These are phyloP conservation scores for Rhizopus sp. DNA, from an alignment of 371 early-diverging fungal species.

Conservation along the genomic window DNA sequence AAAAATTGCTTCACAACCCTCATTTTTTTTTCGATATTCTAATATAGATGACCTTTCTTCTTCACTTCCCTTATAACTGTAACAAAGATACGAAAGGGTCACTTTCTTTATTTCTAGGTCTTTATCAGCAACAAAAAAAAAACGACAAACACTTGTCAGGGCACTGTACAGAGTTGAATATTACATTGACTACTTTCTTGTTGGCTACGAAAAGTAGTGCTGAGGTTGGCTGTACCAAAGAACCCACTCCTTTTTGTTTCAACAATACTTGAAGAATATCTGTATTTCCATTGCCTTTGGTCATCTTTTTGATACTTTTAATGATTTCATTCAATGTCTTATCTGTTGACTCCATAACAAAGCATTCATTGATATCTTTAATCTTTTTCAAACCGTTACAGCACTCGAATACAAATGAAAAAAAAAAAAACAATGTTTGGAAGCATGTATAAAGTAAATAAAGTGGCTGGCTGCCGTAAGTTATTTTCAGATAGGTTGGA, in stretches of 20 bases:
- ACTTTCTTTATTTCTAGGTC: no score
- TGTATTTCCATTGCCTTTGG: conserved; percentile 2
- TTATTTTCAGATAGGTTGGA: conserved; percentile 7
- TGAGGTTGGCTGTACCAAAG: conserved; percentile 7
- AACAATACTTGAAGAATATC: conserved; percentile 8
- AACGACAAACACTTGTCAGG: no score
- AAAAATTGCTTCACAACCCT: no score
- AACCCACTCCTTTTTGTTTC: conserved; percentile 10
- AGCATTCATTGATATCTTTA: conserved; percentile 7
- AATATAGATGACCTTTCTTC: no score
- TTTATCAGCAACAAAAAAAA: no score
- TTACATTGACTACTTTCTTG: conserved; percentile 3
- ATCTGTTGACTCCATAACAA: conserved; percentile 1
- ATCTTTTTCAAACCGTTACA: conserved; percentile 5
- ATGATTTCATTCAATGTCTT: conserved; percentile 8
- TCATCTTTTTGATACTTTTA: conserved; percentile 1
- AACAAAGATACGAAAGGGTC: no score
- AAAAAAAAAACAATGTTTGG: conserved; percentile 5
- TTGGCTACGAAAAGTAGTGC: conserved; percentile 8
- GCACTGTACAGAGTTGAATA: conserved; percentile 5
- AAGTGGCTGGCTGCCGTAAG: conserved; percentile 7
- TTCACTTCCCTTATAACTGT: no score
- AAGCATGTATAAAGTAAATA: conserved; percentile 10
- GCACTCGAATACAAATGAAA: conserved; percentile 5
- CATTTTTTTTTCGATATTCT: no score